phyloP scores from a whole-genome alignment of 1,139 yeast species.

The Taiozyma onychis region DNA sequence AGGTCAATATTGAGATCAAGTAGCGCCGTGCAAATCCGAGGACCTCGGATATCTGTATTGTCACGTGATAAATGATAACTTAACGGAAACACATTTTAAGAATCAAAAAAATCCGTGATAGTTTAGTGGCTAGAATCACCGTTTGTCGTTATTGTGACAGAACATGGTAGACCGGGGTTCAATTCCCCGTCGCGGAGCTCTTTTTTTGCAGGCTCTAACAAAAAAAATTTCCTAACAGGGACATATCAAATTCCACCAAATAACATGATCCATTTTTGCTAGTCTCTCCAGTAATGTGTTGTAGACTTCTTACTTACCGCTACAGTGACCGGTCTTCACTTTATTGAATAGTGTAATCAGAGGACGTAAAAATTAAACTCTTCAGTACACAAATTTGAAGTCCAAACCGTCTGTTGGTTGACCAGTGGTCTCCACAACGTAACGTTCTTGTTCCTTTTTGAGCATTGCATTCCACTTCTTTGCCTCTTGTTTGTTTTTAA shows the following conservation, averaged over 20 bases:
- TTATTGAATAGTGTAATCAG: no score
- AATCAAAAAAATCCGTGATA: constrained; percentile 16
- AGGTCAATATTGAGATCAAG: not conserved
- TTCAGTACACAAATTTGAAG: constrained; percentile 33
- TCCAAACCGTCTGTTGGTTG: constrained; percentile 53
- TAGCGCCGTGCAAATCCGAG: not conserved
- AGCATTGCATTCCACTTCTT: constrained; percentile 43
- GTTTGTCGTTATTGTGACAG: constrained; percentile 21
- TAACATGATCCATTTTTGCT: not conserved
- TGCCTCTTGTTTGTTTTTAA: constrained; percentile 42
- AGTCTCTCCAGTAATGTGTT: not conserved
- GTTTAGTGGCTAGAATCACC: constrained; percentile 25
- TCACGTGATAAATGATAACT: not conserved
- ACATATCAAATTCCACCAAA: no score
- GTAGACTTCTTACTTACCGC: no score
- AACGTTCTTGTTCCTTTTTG: constrained; percentile 40
- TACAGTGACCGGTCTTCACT: no score
- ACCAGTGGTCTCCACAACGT: constrained; percentile 39
- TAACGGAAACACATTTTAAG: not conserved
- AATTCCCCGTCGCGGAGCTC: constrained; percentile 62
- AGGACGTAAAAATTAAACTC: constrained; percentile 11
- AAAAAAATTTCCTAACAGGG: no score
- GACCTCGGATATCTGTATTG: not conserved
- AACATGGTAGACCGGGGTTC: constrained; percentile 69
- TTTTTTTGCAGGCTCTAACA: not conserved